phyloP scores from a whole-genome alignment of 176 grass and related monocot genomes.

The Hordeum vulgare region MorexV3_pseudomolecules_assembly NC_058524.1:613750980-613751479 shows the following conservation, averaged over 20 bases:
- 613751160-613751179: not conserved
- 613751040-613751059: not conserved
- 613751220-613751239: not conserved
- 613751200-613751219: not conserved
- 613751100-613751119: constrained; percentile 1
- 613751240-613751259: not conserved
- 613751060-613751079: not conserved
- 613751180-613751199: not conserved
- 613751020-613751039: not conserved
- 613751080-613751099: constrained; percentile 4
- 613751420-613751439: too few species aligned
- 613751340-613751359: not conserved
- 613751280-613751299: not conserved
- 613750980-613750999: not conserved
- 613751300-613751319: not conserved
- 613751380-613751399: too few species aligned
- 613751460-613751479: too few species aligned
- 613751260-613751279: not conserved
- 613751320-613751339: not conserved
- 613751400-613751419: too few species aligned
- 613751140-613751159: not conserved
- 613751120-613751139: not conserved
- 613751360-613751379: too few species aligned
- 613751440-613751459: too few species aligned
- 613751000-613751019: not conserved